A percentile compares a stretch with the other conserved stretches of the same genome.
Evolutionary conservation across 2,329 filamentous ascomycete species (phyloP).

Genomic region (Aschersonia sp.): DNA sequence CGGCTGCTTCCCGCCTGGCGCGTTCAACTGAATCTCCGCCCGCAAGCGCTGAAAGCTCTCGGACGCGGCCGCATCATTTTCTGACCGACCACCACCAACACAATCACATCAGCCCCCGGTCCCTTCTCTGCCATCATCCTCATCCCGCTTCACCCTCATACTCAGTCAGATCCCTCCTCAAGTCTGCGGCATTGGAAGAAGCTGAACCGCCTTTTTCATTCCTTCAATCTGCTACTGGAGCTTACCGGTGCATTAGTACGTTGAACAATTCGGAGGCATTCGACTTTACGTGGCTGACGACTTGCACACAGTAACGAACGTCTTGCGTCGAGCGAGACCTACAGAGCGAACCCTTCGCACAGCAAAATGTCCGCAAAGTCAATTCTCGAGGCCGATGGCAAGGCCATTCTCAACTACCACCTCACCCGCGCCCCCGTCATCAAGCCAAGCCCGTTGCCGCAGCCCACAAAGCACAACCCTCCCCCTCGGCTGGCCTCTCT

Average conservation of each 20-base stretch:
- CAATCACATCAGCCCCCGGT: too few relatives aligned
- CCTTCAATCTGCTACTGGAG: background rate
- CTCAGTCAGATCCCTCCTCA: background rate
- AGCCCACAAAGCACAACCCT: conserved; percentile 77
- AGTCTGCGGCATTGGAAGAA: too few relatives aligned
- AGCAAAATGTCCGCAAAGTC: conserved; percentile 56
- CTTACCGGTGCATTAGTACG: background rate
- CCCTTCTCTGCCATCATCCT: background rate
- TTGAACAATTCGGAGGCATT: background rate
- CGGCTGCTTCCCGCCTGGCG: background rate
- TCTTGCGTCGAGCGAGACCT: too few relatives aligned
- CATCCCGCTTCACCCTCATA: background rate
- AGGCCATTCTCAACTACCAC: conserved; percentile 99
- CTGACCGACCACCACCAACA: background rate
- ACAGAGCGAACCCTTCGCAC: conserved; percentile 8
- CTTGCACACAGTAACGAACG: background rate
- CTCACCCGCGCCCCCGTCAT: conserved; percentile 94
- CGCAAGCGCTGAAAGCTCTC: background rate
- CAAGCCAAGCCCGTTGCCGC: conserved; percentile 89
- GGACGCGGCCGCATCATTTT: background rate
- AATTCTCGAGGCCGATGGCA: conserved; percentile 97
- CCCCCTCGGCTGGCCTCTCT: conserved; percentile 81
- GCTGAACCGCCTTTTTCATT: too few relatives aligned
- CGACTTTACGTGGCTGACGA: background rate
- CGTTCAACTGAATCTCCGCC: background rate